A percentile compares a stretch with the other conserved stretches of the same genome.
Evolutionary conservation across 2,329 filamentous ascomycete species (phyloP).

Genomic region (Verticillium dahliae): DNA sequence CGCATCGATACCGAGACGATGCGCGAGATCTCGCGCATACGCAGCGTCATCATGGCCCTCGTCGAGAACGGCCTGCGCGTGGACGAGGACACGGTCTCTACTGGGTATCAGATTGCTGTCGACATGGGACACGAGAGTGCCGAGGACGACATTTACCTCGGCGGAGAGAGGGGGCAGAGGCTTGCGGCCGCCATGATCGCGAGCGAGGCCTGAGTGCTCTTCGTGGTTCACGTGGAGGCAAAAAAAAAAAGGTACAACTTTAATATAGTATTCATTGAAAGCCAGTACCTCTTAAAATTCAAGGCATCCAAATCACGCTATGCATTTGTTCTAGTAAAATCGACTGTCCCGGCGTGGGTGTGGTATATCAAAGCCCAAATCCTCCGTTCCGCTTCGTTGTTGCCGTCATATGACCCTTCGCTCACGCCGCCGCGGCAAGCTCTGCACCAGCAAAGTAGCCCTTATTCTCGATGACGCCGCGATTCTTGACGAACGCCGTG

Average conservation of each 20-base stretch:
- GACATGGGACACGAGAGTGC: constrained; percentile 62
- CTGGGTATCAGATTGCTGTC: constrained; percentile 74
- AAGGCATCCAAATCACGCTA: constrained; percentile 1
- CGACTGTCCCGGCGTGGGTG: neutral
- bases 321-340: constrained; percentile 1
- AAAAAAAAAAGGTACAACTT: neutral
- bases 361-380: neutral
- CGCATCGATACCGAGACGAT: constrained; percentile 69
- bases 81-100: constrained; percentile 82
- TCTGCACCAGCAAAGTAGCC: constrained; percentile 90
- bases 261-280: neutral
- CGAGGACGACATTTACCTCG: constrained; percentile 54
- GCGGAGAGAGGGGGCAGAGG: constrained; percentile 47
- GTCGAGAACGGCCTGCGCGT: constrained; percentile 78
- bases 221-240: neutral
- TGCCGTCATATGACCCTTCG: too few species aligned
- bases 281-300: neutral
- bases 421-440: constrained; percentile 35
- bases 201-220: neutral
- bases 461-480: constrained; percentile 96
- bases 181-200: constrained; percentile 34
- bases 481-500: constrained; percentile 83
- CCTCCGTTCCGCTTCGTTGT: neutral
- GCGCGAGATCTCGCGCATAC: constrained; percentile 79
- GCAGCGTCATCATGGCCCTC: constrained; percentile 74